These are phyloP conservation scores for Neofusicoccum sp. DNA, from an alignment of 2,329 filamentous ascomycete species.

Conservation along the genomic window DNA sequence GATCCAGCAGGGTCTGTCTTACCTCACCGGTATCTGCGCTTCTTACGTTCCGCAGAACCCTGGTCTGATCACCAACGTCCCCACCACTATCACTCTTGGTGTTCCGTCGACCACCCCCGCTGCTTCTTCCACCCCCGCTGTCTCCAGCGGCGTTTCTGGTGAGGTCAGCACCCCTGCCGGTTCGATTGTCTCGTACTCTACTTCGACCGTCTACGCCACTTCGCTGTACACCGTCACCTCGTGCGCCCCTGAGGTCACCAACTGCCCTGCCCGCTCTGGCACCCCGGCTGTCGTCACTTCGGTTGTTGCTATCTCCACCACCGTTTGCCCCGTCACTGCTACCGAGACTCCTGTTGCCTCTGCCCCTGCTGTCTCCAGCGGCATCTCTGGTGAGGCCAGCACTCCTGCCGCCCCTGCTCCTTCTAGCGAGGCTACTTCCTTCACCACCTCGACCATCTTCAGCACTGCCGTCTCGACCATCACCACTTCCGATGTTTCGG, in stretches of 20 bases:
- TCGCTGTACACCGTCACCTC: slow-evolving; percentile 14
- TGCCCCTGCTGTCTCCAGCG: slow-evolving; percentile 15
- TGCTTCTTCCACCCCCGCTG: slow-evolving; percentile 28
- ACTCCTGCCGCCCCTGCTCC: not conserved
- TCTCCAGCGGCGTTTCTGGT: not conserved
- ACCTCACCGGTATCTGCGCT: slow-evolving; percentile 91
- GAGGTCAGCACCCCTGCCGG: slow-evolving; percentile 10
- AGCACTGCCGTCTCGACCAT: not conserved
- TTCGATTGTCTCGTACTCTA: slow-evolving; percentile 11
- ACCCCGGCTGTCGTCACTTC: slow-evolving; percentile 11
- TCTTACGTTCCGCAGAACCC: slow-evolving; percentile 74
- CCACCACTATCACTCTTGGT: slow-evolving; percentile 56
- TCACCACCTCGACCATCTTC: not conserved
- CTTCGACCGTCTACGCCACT: slow-evolving; percentile 18
- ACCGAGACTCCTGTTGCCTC: slow-evolving; percentile 19
- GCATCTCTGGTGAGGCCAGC: not conserved
- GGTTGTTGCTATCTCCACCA: slow-evolving; percentile 8
- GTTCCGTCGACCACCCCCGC: slow-evolving; percentile 53
- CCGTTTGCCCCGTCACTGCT: slow-evolving; percentile 15
- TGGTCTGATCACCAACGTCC: slow-evolving; percentile 77
- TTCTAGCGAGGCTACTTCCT: not conserved
- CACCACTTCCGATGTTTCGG: not conserved
- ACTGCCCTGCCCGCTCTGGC: slow-evolving; percentile 28
- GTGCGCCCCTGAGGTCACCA: slow-evolving; percentile 17
- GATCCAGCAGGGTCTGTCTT: slow-evolving; percentile 72